Base-by-base conservation (phyloP, 305 asterid genomes). In the Fraxinus angustifolia region DNA sequence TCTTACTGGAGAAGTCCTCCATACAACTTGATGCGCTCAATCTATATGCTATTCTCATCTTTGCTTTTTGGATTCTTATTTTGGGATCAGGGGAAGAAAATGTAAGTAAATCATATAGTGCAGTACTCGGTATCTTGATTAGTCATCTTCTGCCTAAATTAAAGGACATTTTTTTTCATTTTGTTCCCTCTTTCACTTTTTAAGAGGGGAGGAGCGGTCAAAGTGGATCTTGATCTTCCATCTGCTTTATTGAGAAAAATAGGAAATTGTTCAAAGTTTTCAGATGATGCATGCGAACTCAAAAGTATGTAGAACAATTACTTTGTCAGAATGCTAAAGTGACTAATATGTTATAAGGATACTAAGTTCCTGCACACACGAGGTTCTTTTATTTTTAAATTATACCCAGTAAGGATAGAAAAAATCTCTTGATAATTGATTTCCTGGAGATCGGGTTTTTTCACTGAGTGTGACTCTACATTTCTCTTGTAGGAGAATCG, bases 1-100 rank as follows among this genome's bases (percentile, higher is more conserved):
- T 88, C 94, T 72, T 90, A 90, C 75, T 91, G 93, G 94, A 89
- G 94, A 85, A 89, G 91, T 81, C 94, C 94, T 77, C 80, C 91
- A 10, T 92, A 90, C 88, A 90, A 92, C 81, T 85, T 92, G 83
- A 82, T 77, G 84, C 91, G 97, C 36, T 81, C 83, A 3, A 62
- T 85, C 56, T 78, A 79, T 75, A 87, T 88, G 87, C 74, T 86
- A 45, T 31, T 88, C 4, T 73, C 91, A 17, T 75, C 97, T 50
- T 4, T 87, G 10, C 79, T 90, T 42, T 85, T 78, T 31, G 94
- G 97, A 23, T 10, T 70, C 74, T 79, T 91, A 28, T 92, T 89
- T 58, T 90, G 92, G 93, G 86, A 85, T 75, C 91, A 89, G 76
- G 94, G 84, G 19, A 79, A 85, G 75, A 81, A 89, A 30, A 78